Evolutionary conservation across 768 basidiomycete species (phyloP), one percentile per base, ranked within the genome.

Genomic region (Suillus variegatus): DNA sequence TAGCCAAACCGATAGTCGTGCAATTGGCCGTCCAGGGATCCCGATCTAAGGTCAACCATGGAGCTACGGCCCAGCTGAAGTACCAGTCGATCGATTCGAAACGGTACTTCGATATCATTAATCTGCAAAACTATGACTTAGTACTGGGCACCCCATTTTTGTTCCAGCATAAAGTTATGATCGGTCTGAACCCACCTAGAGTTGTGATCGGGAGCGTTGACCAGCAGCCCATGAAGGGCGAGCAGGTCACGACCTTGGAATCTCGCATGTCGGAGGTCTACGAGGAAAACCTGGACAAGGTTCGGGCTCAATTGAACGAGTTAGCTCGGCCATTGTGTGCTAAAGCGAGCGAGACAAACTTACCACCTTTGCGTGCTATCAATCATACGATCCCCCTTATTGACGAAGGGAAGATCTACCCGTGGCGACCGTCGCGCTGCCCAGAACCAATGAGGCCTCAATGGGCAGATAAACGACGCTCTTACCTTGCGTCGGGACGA

Each of bases 291-390:
- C n/a, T 22, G 8, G 12, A n/a, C 0, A 22, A 47, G 4, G 5
- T 22, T 1, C 1, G 46, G n/a, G n/a, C n/a, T n/a, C n/a, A 47
- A 1, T 12, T 47, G 46, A 47, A 12, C 0, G n/a, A 22, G 5
- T 47, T 47, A 22, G n/a, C n/a, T 0, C 5, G 12, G 0, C 46
- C 46, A 0, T 5, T 47, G 2, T 47, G 46, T 1, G n/a, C n/a
- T 0, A 47, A 47, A 22, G 46, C n/a, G 0, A 22, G n/a, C 0
- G 46, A 47, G 0, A 47, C n/a, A 0, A 3, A 4, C 46, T 12
- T 47, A 13, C n/a, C 46, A 0, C 46, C 10, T 1, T 5, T 22
- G 1, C 3, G 46, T 0, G 12, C 5, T 0, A 47, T 47, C 0
- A 47, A 47, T 3, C 46, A 47, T 12, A 32, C 32, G 4, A 32